These are phyloP conservation scores for Ogataea philodendri DNA, from an alignment of 805 yeast genomes.

Conservation along the genomic window DNA sequence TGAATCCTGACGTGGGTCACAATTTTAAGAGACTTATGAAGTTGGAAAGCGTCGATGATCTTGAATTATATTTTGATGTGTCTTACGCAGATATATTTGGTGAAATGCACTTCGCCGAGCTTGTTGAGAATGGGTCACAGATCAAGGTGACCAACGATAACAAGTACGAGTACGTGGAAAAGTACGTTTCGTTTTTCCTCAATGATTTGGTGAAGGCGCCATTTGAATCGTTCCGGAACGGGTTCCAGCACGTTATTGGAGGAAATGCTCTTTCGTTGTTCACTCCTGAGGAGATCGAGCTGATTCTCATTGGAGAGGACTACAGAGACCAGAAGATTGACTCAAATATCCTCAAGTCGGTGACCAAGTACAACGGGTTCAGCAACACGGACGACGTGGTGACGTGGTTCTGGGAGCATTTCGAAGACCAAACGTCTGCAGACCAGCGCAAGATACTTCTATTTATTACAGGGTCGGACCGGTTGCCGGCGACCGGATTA, in stretches of 20 bases:
- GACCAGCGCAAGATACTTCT: constrained; percentile 63
- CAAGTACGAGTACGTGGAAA: constrained; percentile 56
- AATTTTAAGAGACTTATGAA: constrained; percentile 48
- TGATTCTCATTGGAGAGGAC: constrained; percentile 75
- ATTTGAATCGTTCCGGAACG: constrained; percentile 59
- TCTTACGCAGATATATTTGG: constrained; percentile 53
- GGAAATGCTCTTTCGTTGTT: constrained; percentile 80
- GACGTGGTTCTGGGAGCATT: constrained; percentile 86
- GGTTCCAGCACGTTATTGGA: constrained; percentile 74
- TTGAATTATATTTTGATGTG: constrained; percentile 60
- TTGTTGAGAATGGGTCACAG: constrained; percentile 57
- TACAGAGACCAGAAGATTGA: constrained; percentile 51
- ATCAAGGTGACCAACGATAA: constrained; percentile 58
- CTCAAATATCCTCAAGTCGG: constrained; percentile 59
- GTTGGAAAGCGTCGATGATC: constrained; percentile 44
- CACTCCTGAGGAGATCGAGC: constrained; percentile 76
- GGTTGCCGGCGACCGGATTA: constrained; percentile 91
- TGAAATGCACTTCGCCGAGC: constrained; percentile 41
- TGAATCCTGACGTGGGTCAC: constrained; percentile 66
- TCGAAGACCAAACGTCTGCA: constrained; percentile 41
- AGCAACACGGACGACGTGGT: constrained; percentile 40
- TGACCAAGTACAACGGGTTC: constrained; percentile 76
- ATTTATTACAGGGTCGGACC: constrained; percentile 87
- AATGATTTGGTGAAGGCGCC: constrained; percentile 51
- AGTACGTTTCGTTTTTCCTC: constrained; percentile 61